Percentiles rank a stretch among this genome's conserved stretches.
Evolutionary conservation across 805 yeast genomes (phyloP).

Genomic region (Wickerhamiella hasegawae): DNA sequence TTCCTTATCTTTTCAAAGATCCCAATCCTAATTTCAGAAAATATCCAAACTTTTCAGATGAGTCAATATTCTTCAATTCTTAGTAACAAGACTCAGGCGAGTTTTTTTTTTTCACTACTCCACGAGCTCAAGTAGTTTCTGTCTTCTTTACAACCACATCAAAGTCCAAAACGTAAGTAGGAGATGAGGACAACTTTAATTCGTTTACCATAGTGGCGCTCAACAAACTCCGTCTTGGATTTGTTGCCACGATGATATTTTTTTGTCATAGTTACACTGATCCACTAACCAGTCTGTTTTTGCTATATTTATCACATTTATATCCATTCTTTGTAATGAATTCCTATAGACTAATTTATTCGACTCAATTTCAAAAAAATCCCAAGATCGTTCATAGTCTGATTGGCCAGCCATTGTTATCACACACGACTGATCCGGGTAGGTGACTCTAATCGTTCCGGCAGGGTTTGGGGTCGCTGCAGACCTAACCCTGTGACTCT

Average conservation of each 20-base stretch:
- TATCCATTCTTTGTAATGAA: too few relatives aligned
- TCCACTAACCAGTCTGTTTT: conserved; percentile 7
- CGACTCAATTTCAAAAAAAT: too few relatives aligned
- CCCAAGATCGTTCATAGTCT: too few relatives aligned
- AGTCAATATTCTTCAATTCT: neutral
- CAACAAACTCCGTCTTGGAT: conserved; percentile 7
- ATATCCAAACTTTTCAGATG: neutral
- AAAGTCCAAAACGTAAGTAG: conserved; percentile 6
- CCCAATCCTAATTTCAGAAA: neutral
- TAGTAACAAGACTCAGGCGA: too few relatives aligned
- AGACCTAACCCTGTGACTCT: too few relatives aligned
- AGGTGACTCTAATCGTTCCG: too few relatives aligned
- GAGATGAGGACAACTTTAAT: conserved; percentile 9
- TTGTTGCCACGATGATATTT: conserved; percentile 8
- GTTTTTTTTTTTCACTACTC: neutral
- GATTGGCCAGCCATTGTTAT: too few relatives aligned
- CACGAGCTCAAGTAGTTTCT: neutral
- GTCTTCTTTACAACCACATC: neutral
- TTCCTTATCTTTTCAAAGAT: too few relatives aligned
- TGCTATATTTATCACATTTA: too few relatives aligned
- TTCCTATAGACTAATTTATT: too few relatives aligned
- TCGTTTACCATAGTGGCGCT: conserved; percentile 7
- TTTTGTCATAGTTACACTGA: conserved; percentile 12
- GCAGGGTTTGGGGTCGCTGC: too few relatives aligned
- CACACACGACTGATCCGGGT: too few relatives aligned